phyloP scores from a whole-genome alignment of 1,284 basidiomycete genomes.

The Rhodotorula sp. region DNA sequence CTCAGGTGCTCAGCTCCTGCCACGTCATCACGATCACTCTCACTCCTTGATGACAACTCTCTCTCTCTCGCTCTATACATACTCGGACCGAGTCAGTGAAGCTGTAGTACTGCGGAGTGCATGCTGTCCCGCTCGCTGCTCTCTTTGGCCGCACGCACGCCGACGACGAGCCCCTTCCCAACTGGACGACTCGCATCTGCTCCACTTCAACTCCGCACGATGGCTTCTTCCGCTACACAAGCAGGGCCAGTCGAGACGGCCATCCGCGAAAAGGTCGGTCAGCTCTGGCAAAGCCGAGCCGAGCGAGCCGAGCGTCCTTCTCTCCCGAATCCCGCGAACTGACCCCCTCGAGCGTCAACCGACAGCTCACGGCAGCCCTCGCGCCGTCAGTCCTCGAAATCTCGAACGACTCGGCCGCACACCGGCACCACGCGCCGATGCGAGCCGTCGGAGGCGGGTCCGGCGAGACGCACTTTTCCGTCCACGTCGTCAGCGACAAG shows the following conservation, averaged over 20 bases:
- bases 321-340: background rate
- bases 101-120: background rate
- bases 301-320: background rate
- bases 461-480: constrained; percentile 45
- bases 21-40: too few relatives aligned
- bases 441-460: constrained; percentile 35
- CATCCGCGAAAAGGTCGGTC: constrained; percentile 14
- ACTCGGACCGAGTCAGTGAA: background rate
- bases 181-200: background rate
- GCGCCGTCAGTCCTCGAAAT: constrained; percentile 34
- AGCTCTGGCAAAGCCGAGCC: too few relatives aligned
- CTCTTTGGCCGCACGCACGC: background rate
- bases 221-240: background rate
- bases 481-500: constrained; percentile 34
- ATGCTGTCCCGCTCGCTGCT: background rate
- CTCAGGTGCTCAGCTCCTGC: too few relatives aligned
- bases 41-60: too few relatives aligned
- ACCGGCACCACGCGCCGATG: constrained; percentile 44
- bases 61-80: too few relatives aligned
- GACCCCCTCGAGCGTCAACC: background rate
- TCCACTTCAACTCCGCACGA: background rate
- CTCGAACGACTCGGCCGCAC: constrained; percentile 43
- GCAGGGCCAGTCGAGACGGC: constrained; percentile 14
- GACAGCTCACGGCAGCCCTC: constrained; percentile 27
- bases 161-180: background rate